These are phyloP conservation scores for Carallia brachiata DNA, from an alignment of 345 rosid genomes.

Conservation along the genomic window DNA sequence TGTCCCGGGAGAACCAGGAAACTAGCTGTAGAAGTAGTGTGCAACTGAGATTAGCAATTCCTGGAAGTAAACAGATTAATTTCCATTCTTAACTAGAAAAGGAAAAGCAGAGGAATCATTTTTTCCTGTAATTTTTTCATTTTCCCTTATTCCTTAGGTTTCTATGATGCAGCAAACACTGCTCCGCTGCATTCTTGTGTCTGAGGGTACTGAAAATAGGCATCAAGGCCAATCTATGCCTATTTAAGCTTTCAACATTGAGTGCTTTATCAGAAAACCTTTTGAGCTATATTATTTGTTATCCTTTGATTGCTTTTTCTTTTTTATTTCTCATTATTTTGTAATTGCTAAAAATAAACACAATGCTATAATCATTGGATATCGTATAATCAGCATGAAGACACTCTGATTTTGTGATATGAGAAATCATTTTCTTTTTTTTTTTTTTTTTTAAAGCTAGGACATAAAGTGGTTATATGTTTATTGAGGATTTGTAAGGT, in stretches of 20 bases:
- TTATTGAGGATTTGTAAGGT: too few relatives aligned
- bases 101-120: neutral
- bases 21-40: constrained; percentile 50
- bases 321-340: too few relatives aligned
- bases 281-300: too few relatives aligned
- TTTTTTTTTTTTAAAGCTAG: too few relatives aligned
- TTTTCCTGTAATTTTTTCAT: neutral
- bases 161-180: neutral
- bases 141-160: neutral
- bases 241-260: neutral
- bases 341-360: too few relatives aligned
- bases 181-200: neutral
- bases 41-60: constrained; percentile 35
- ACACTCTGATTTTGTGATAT: too few relatives aligned
- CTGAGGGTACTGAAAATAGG: neutral
- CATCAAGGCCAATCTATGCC: neutral
- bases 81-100: neutral
- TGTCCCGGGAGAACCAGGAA: constrained; percentile 35
- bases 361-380: too few relatives aligned
- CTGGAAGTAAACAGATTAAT: neutral
- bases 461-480: too few relatives aligned
- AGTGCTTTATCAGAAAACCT: too few relatives aligned
- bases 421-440: too few relatives aligned
- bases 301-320: too few relatives aligned
- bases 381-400: too few relatives aligned